phyloP scores from a whole-genome alignment of 805 yeast species.

The Millerozyma miso region DNA sequence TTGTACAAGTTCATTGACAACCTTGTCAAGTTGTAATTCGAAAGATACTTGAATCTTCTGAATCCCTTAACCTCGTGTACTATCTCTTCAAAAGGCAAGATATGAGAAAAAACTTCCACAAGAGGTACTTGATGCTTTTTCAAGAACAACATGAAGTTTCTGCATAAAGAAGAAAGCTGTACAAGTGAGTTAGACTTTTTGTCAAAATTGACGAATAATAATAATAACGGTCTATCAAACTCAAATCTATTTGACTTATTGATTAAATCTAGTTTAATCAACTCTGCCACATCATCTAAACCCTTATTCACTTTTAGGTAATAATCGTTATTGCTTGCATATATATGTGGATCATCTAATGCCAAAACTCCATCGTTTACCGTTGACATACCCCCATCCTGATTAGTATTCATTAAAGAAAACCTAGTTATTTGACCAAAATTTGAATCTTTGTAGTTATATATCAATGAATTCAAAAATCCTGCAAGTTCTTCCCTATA shows the following conservation, averaged over 20 bases:
- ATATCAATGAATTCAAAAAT: slow-evolving; percentile 39
- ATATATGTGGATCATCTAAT: slow-evolving; percentile 16
- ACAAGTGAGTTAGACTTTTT: slow-evolving; percentile 41
- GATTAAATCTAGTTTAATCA: slow-evolving; percentile 36
- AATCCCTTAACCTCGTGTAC: slow-evolving; percentile 27
- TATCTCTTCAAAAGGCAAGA: slow-evolving; percentile 5
- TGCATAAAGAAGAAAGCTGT: slow-evolving; percentile 43
- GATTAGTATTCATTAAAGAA: slow-evolving; percentile 22
- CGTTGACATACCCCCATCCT: slow-evolving; percentile 24
- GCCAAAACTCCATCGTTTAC: slow-evolving; percentile 26
- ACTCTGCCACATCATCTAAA: slow-evolving; percentile 29
- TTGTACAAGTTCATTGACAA: slow-evolving; percentile 57
- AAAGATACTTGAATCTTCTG: slow-evolving; percentile 20
- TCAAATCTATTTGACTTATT: slow-evolving; percentile 39
- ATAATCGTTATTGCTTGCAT: slow-evolving; percentile 18
- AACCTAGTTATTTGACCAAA: slow-evolving; percentile 44
- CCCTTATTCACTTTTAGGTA: slow-evolving; percentile 28
- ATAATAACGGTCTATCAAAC: slow-evolving; percentile 45
- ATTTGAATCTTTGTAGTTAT: slow-evolving; percentile 44
- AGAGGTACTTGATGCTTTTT: slow-evolving; percentile 37
- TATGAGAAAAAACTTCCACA: slow-evolving; percentile 34
- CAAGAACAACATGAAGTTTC: slow-evolving; percentile 40
- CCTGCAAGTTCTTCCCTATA: slow-evolving; percentile 26
- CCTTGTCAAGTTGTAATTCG: slow-evolving; percentile 35
- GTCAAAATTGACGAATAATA: slow-evolving; percentile 48